Conservation (phyloP, 129 eudicot genomes). For the Ambrosia trifida region DNA sequence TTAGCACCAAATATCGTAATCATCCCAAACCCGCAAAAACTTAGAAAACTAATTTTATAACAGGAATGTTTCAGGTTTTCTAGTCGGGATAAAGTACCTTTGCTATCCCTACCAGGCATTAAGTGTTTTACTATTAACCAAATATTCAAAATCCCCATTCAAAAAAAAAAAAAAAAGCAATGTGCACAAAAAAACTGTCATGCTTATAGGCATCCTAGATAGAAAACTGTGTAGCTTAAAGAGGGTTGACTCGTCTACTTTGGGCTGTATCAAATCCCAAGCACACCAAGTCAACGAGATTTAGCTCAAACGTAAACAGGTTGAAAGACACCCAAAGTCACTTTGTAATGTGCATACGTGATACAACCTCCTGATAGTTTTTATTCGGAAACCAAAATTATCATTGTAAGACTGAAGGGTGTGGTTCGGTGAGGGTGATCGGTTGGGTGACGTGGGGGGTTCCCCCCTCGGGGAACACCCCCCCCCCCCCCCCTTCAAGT, state of each 20-base stretch:
- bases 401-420: too few species aligned
- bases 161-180: not conserved
- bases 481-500: too few species aligned
- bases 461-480: too few species aligned
- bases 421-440: too few species aligned
- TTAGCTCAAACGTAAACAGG: not conserved
- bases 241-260: not conserved
- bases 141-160: not conserved
- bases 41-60: too few species aligned
- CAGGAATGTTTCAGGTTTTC: too few species aligned
- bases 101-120: not conserved
- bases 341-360: not conserved
- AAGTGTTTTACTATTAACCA: not conserved
- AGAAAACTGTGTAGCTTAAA: conserved; percentile 1
- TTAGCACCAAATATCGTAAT: too few species aligned
- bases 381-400: not conserved
- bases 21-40: too few species aligned
- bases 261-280: not conserved
- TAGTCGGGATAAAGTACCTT: too few species aligned
- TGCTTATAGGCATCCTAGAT: not conserved
- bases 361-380: not conserved
- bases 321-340: not conserved
- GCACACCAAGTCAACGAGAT: not conserved
- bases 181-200: not conserved
- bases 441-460: too few species aligned